A percentile compares a stretch with the other conserved stretches of the same genome.
Evolutionary conservation across 1,284 basidiomycete genomes (phyloP).

Genomic region (Pisolithus thermaeus): DNA sequence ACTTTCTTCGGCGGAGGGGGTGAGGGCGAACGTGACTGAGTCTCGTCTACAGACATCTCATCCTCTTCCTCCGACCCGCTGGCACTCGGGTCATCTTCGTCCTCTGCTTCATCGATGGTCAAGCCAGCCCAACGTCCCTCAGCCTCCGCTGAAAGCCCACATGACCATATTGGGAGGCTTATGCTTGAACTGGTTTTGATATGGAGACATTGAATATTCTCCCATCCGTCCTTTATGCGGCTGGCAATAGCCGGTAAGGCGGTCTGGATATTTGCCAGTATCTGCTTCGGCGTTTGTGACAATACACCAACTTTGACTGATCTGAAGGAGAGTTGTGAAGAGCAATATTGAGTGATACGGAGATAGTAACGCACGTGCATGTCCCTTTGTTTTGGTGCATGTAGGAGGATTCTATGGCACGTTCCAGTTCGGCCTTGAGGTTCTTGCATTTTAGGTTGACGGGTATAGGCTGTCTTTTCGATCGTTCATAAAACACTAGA

Average conservation of each 20-base stretch:
- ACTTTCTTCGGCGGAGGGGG: not conserved
- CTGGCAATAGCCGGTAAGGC: constrained; percentile 76
- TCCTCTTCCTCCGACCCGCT: constrained; percentile 17
- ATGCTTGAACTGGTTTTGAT: constrained; percentile 87
- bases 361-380: constrained; percentile 60
- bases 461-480: constrained; percentile 82
- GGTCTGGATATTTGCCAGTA: constrained; percentile 74
- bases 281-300: constrained; percentile 67
- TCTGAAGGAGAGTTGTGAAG: constrained; percentile 33
- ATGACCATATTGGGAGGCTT: constrained; percentile 89
- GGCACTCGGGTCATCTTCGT: constrained; percentile 19
- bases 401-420: constrained; percentile 88
- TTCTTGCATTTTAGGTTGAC: constrained; percentile 83
- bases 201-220: constrained; percentile 85
- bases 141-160: constrained; percentile 56
- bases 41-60: not conserved
- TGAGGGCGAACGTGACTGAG: not conserved
- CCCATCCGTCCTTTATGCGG: constrained; percentile 79
- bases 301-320: constrained; percentile 82
- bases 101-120: constrained; percentile 28
- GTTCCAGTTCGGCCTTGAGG: constrained; percentile 85
- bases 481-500: constrained; percentile 4
- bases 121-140: constrained; percentile 62
- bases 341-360: not conserved
- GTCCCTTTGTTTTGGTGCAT: constrained; percentile 93